Evolutionary conservation across 345 rosid species (phyloP).

Genomic region (Bruguiera gymnorhiza): DNA sequence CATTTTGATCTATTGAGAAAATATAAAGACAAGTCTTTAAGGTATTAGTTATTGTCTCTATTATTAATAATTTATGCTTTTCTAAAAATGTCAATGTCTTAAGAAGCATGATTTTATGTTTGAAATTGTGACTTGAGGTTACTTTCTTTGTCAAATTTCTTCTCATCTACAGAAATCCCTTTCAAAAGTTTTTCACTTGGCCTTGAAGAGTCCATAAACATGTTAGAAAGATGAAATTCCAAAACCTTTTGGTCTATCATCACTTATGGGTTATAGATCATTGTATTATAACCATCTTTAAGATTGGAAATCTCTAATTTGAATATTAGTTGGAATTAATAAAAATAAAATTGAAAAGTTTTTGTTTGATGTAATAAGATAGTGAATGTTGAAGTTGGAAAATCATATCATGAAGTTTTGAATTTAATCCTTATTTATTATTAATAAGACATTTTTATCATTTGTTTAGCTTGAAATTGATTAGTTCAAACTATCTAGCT

Average conservation of each 20-base stretch:
- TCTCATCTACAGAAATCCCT: not conserved
- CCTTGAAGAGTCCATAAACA: constrained; percentile 5
- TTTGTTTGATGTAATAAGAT: constrained; percentile 21
- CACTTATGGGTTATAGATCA: not conserved
- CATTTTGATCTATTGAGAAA: not conserved
- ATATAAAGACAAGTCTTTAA: not conserved
- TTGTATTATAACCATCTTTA: too few species aligned
- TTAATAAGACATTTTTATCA: too few species aligned
- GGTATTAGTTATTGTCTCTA: not conserved
- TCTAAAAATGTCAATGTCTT: not conserved
- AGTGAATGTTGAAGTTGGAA: constrained; percentile 15
- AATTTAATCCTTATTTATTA: not conserved
- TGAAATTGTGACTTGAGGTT: constrained; percentile 5
- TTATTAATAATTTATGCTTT: not conserved
- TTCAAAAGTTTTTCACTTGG: not conserved
- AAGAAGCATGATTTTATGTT: not conserved
- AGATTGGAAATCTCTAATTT: too few species aligned
- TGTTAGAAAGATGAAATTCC: constrained; percentile 1
- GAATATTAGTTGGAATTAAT: too few species aligned
- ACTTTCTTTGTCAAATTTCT: not conserved
- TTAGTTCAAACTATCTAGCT: too few species aligned
- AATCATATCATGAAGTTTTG: not conserved
- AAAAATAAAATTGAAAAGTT: constrained; percentile 7
- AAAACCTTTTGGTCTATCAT: not conserved
- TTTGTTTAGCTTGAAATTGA: too few species aligned